These are phyloP conservation scores for Piper betle DNA, from an alignment of 164 flowering plant species.

Conservation along the genomic window DNA sequence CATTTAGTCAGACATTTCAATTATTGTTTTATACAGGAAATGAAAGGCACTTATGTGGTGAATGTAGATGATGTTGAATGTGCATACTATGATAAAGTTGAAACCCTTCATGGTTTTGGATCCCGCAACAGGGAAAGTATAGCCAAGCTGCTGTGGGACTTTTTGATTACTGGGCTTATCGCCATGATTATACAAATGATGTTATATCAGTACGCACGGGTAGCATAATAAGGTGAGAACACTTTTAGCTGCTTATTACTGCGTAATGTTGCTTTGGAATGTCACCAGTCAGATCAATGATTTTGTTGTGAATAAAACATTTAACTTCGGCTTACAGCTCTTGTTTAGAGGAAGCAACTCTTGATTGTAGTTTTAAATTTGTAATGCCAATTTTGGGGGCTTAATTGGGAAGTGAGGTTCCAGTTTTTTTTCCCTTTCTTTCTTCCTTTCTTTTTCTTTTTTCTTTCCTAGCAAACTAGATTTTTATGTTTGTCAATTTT, in stretches of 20 bases:
- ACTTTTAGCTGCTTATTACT: neutral
- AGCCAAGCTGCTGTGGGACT: constrained; percentile 65
- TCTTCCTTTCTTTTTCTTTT: too few relatives aligned
- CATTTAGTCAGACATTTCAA: too few relatives aligned
- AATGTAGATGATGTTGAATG: constrained; percentile 57
- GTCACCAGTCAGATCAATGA: too few relatives aligned
- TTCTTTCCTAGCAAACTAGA: too few relatives aligned
- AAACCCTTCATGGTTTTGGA: constrained; percentile 55
- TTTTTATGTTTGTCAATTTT: too few relatives aligned
- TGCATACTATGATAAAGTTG: constrained; percentile 80
- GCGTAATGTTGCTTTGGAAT: neutral
- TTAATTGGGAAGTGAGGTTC: too few relatives aligned
- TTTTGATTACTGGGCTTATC: constrained; percentile 94
- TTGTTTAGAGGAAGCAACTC: too few relatives aligned
- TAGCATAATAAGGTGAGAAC: constrained; percentile 49
- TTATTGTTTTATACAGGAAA: constrained; percentile 32
- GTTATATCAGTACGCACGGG: constrained; percentile 91
- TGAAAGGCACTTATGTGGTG: constrained; percentile 54
- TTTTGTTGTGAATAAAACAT: too few relatives aligned
- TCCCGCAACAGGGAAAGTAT: constrained; percentile 58
- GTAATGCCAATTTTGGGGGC: too few relatives aligned
- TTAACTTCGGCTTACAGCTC: too few relatives aligned
- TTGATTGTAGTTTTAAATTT: too few relatives aligned
- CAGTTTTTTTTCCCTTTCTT: too few relatives aligned
- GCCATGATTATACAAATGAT: constrained; percentile 72